These are phyloP conservation scores for Histomonas meleagridis DNA, from an alignment of 208 protist genomes.

Conservation along the genomic window DNA sequence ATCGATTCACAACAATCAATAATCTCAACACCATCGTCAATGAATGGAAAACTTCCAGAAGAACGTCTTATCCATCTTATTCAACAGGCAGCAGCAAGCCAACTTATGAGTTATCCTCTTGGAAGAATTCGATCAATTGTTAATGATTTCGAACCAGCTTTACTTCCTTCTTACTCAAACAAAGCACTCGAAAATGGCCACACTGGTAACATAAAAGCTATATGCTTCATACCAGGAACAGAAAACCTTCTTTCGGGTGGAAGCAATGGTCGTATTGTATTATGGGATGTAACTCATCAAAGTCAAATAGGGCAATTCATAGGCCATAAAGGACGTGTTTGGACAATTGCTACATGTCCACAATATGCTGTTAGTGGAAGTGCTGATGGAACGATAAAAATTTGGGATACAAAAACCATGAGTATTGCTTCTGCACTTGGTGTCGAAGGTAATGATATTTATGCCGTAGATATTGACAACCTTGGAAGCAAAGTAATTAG, in stretches of 20 bases:
- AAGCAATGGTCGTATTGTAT: not conserved
- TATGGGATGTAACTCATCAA: not conserved
- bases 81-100: not conserved
- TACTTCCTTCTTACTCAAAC: not conserved
- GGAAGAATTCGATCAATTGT: not conserved
- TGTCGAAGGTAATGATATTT: not conserved
- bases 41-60: not conserved
- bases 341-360: not conserved
- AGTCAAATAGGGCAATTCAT: not conserved
- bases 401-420: not conserved
- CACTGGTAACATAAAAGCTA: not conserved
- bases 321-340: conserved; percentile 25
- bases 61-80: not conserved
- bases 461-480: not conserved
- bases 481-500: not conserved
- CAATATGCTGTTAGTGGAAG: not conserved
- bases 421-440: not conserved
- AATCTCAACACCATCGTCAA: no score
- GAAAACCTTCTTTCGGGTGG: not conserved
- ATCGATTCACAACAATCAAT: not conserved
- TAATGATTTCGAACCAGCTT: not conserved
- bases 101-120: not conserved
- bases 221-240: not conserved
- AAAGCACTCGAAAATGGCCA: not conserved
- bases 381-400: not conserved